Evolutionary conservation across 306 rosid genomes (phyloP), one percentile per base, ranked within the genome.

Genomic region (Dalbergia cochinchinensis): DNA sequence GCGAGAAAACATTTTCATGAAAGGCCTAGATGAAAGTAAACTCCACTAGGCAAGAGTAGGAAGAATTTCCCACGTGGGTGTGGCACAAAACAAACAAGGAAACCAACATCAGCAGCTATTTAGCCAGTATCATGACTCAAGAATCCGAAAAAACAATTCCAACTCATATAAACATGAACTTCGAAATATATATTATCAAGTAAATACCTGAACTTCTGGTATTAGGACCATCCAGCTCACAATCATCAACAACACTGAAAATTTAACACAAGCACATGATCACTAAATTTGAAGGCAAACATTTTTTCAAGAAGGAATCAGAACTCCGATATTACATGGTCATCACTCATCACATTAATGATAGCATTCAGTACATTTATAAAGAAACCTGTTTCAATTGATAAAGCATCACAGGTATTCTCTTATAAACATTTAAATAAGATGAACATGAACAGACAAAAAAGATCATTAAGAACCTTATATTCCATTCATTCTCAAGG

Each of bases 401-500:
- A 74, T 47, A 18, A 64, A 76, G 50, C 14, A 48, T 47, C 69
- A 55, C 53, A 7, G 19, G 60, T 53, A 58, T 67, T 58, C 61
- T 55, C 73, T 45, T 19, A 14, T 3, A 39, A 13, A 35, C 66
- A 22, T 4, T n/a, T n/a, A 51, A 82, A 69, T 33, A 39, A 4
- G 6, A 15, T 51, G 14, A 39, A 62, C 20, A 45, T 69, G 67
- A 64, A 74, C 6, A 2, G 14, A 59, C 3, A 45, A 51, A 26
- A n/a, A 80, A 77, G 57, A 73, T 77, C 76, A 55, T 57, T 47
- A 78, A 64, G 80, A 85, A 95, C 99, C 99, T 95, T 83, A 95
- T 92, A 64, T 89, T 91, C 99, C 99, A 95, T 82, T 95, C 97
- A n/a, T 95, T 95, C 57, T 95, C 98, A 55, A 82, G 60, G 79